Evolutionary conservation across 2,329 filamentous ascomycete species (phyloP).

Genomic region (Pseudogymnoascus sp.): DNA sequence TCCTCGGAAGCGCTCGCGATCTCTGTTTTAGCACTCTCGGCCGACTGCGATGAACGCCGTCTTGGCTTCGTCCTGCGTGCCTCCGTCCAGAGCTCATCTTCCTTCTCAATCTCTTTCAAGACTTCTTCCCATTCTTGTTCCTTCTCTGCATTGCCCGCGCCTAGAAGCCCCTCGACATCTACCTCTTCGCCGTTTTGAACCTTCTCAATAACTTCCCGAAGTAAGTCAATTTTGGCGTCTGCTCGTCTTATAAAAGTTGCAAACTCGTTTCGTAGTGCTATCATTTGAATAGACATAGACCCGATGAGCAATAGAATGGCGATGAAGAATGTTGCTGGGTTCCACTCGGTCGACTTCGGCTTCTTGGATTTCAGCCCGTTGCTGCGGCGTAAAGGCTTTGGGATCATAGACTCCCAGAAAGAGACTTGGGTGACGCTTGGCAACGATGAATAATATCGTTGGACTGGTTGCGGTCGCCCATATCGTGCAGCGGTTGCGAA

Average conservation of each 20-base stretch:
- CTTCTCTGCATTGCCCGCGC: conserved; percentile 65
- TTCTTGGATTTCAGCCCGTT: conserved; percentile 32
- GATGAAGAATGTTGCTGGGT: conserved; percentile 77
- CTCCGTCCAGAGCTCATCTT: conserved; percentile 43
- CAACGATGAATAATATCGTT: conserved; percentile 32
- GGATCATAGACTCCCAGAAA: conserved; percentile 65
- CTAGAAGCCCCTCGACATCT: conserved; percentile 75
- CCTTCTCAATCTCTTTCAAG: conserved; percentile 58
- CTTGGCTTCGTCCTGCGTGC: conserved; percentile 22
- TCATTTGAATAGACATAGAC: conserved; percentile 90
- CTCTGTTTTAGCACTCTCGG: neutral
- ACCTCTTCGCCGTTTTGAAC: conserved; percentile 68
- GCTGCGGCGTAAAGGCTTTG: conserved; percentile 54
- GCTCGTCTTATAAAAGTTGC: conserved; percentile 66
- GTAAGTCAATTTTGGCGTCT: conserved; percentile 67
- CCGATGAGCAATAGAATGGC: conserved; percentile 81
- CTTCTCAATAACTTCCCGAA: conserved; percentile 68
- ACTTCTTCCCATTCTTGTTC: conserved; percentile 87
- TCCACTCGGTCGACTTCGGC: conserved; percentile 58
- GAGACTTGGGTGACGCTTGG: conserved; percentile 28
- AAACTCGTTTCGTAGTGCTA: conserved; percentile 71
- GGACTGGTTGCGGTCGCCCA: conserved; percentile 9
- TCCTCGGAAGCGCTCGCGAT: neutral
- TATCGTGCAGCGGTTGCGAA: neutral
- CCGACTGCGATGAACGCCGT: conserved; percentile 12